Evolutionary conservation across 2,329 filamentous ascomycete species (phyloP).

Genomic region (Talaromyces sp.): DNA sequence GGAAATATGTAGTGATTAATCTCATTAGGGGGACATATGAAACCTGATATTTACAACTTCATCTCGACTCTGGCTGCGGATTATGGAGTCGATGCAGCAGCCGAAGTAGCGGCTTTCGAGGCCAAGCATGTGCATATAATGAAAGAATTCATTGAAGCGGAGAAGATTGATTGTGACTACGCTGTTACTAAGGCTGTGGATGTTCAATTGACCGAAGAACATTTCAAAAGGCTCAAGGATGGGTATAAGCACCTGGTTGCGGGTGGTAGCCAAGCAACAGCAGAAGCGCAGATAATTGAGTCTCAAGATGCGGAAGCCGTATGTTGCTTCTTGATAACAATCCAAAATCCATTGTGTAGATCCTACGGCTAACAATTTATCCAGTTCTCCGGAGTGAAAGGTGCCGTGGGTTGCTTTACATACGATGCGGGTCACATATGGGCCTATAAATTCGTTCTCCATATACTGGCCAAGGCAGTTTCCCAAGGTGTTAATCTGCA

Average conservation of each 20-base stretch:
- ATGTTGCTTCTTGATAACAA: not conserved
- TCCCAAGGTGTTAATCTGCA: conserved; percentile 55
- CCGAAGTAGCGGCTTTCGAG: conserved; percentile 46
- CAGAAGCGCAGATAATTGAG: conserved; percentile 29
- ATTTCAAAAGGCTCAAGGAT: conserved; percentile 34
- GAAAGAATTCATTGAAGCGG: conserved; percentile 43
- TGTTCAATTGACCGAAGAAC: conserved; percentile 37
- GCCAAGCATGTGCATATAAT: conserved; percentile 42
- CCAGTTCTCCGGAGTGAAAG: conserved; percentile 42
- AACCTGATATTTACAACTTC: conserved; percentile 46
- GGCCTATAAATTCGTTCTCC: conserved; percentile 80
- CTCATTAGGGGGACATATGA: conserved; percentile 42
- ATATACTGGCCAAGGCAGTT: conserved; percentile 66
- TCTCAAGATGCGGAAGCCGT: conserved; percentile 30
- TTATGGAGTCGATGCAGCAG: conserved; percentile 39
- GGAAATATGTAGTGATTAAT: not conserved
- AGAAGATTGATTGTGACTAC: conserved; percentile 50
- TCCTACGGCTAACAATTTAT: not conserved
- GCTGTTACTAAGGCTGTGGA: conserved; percentile 43
- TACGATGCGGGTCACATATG: conserved; percentile 39
- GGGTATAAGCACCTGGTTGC: conserved; percentile 32
- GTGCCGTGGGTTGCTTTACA: conserved; percentile 36
- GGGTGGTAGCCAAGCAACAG: conserved; percentile 28
- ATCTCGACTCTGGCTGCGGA: conserved; percentile 35
- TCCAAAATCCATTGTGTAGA: not conserved